phyloP scores from a whole-genome alignment of 2,329 filamentous ascomycete genomes.

The Gnomoniopsis smithogilvyi region DNA sequence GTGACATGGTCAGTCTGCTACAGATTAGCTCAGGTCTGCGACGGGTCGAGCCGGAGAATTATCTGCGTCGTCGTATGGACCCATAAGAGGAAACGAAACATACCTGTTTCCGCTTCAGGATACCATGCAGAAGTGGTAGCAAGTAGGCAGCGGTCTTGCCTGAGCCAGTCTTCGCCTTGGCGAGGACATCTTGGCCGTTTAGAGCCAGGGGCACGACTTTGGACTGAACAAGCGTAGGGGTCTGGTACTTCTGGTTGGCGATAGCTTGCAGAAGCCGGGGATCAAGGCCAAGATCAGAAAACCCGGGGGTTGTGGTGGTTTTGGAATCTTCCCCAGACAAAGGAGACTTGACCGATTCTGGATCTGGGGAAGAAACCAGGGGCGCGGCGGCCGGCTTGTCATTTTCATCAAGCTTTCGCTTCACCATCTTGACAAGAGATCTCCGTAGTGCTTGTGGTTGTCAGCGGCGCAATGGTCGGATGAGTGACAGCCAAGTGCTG shows the following conservation, averaged over 20 bases:
- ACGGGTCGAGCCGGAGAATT: constrained; percentile 19
- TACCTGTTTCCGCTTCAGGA: constrained; percentile 74
- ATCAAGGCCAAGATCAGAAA: constrained; percentile 78
- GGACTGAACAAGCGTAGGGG: constrained; percentile 84
- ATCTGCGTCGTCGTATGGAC: not conserved
- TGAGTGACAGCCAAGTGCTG: constrained; percentile 3
- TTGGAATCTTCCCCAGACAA: constrained; percentile 21
- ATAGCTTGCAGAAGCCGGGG: constrained; percentile 82
- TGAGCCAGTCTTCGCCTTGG: constrained; percentile 90
- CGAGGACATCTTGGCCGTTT: constrained; percentile 84
- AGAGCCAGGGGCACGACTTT: constrained; percentile 85
- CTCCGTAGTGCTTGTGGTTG: not conserved
- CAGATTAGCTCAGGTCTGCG: not conserved
- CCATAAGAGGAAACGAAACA: constrained; percentile 17
- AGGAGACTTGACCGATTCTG: constrained; percentile 24
- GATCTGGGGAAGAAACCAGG: constrained; percentile 22
- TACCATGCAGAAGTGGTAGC: constrained; percentile 80
- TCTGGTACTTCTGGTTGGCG: constrained; percentile 76
- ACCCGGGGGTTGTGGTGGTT: constrained; percentile 43
- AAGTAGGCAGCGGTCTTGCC: constrained; percentile 98
- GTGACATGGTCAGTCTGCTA: constrained; percentile 45
- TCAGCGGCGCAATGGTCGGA: not conserved
- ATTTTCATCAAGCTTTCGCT: constrained; percentile 58
- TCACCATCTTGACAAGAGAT: constrained; percentile 38
- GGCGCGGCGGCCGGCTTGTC: constrained; percentile 42